A percentile compares a stretch with the other conserved stretches of the same genome.
These are phyloP conservation scores for Maudiozyma humilis DNA, from an alignment of 1,139 yeast genomes.

Conservation along the genomic window DNA sequence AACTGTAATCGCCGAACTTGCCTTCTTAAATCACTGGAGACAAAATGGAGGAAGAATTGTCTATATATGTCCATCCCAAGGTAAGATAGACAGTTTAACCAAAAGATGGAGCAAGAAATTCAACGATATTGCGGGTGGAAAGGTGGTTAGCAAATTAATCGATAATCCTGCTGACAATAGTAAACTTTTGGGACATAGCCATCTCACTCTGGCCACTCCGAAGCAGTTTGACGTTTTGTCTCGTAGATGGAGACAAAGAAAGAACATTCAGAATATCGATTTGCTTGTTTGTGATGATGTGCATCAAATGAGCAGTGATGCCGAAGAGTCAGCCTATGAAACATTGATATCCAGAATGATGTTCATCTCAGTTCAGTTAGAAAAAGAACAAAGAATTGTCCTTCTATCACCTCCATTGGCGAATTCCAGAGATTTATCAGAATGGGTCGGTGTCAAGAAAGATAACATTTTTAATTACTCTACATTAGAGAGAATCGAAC, in stretches of 20 bases:
- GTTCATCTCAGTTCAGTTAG: constrained; percentile 57
- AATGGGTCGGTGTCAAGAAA: constrained; percentile 70
- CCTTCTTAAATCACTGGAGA: constrained; percentile 64
- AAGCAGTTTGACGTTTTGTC: constrained; percentile 63
- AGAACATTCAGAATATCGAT: constrained; percentile 59
- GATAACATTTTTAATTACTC: constrained; percentile 60
- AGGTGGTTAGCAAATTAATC: constrained; percentile 47
- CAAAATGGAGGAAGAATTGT: constrained; percentile 56
- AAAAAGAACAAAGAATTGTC: constrained; percentile 48
- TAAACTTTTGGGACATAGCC: constrained; percentile 46
- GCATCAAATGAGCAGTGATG: constrained; percentile 58
- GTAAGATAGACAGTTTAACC: constrained; percentile 40
- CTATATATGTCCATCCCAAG: constrained; percentile 57
- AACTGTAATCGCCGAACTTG: constrained; percentile 62
- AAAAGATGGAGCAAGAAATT: constrained; percentile 49
- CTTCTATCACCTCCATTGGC: constrained; percentile 64
- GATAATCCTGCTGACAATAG: constrained; percentile 56
- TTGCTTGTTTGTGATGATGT: constrained; percentile 66
- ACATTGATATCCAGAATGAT: constrained; percentile 60
- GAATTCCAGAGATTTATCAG: constrained; percentile 69
- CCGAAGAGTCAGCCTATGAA: constrained; percentile 59
- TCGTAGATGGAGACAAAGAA: constrained; percentile 74
- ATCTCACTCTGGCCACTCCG: constrained; percentile 73
- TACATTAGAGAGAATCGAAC: constrained; percentile 49
- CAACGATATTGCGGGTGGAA: constrained; percentile 39